phyloP scores from a whole-genome alignment of 176 grass and related monocot species.

The Avena eriantha region DNA sequence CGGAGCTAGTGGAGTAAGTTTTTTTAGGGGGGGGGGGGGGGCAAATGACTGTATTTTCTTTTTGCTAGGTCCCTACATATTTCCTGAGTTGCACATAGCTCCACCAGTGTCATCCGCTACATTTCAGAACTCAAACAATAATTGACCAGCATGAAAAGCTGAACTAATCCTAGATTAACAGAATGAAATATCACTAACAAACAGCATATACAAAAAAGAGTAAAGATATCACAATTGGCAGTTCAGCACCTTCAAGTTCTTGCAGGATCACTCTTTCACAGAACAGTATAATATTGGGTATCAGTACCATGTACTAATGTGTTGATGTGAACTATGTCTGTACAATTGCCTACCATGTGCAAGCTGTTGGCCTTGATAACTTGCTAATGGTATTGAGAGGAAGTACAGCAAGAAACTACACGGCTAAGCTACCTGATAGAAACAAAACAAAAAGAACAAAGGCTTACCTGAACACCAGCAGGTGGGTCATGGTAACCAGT shows the following conservation, averaged over 20 bases:
- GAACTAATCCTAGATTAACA: background rate
- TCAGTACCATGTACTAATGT: background rate
- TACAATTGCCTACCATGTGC: background rate
- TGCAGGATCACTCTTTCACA: slow-evolving; percentile 14
- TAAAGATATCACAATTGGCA: background rate
- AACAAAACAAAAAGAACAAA: slow-evolving; percentile 13
- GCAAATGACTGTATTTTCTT: too few relatives aligned
- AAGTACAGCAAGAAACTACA: slow-evolving; percentile 12
- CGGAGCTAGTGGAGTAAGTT: too few relatives aligned
- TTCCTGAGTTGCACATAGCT: too few relatives aligned
- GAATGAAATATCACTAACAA: background rate
- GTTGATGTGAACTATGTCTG: background rate
- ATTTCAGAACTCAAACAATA: background rate
- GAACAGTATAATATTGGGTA: slow-evolving; percentile 20
- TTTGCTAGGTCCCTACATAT: too few relatives aligned
- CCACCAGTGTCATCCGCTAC: too few relatives aligned
- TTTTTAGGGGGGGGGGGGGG: too few relatives aligned
- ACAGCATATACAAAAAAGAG: background rate
- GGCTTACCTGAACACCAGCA: slow-evolving; percentile 88
- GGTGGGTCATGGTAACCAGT: slow-evolving; percentile 98
- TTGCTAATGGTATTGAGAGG: background rate
- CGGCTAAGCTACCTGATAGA: slow-evolving; percentile 16
- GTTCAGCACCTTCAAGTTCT: background rate
- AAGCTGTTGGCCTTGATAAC: background rate
- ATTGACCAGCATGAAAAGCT: background rate